These are phyloP conservation scores for Annulohypoxylon truncatum DNA, from an alignment of 2,329 filamentous ascomycete genomes.

Conservation along the genomic window DNA sequence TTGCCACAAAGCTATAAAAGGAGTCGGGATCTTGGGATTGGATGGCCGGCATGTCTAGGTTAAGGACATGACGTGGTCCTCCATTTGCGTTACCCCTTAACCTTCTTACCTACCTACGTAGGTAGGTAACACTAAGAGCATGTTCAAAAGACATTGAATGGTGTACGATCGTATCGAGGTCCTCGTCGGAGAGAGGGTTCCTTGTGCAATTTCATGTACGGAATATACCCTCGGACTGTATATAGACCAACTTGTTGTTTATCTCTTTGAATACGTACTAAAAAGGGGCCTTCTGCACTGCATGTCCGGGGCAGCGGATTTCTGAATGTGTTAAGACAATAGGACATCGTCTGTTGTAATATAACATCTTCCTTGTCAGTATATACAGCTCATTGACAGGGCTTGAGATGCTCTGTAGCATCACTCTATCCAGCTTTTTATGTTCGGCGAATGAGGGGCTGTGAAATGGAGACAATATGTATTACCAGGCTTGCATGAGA, in stretches of 20 bases:
- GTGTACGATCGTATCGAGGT: conserved; percentile 21
- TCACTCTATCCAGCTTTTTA: neutral
- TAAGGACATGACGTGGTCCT: conserved; percentile 6
- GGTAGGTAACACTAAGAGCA: neutral
- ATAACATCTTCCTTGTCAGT: neutral
- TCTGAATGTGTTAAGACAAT: neutral
- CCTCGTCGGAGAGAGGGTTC: conserved; percentile 8
- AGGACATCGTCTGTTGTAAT: neutral
- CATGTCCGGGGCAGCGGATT: neutral
- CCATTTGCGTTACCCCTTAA: neutral
- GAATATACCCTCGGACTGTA: conserved; percentile 38
- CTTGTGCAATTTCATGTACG: conserved; percentile 23
- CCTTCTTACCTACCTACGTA: neutral
- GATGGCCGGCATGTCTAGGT: conserved; percentile 14
- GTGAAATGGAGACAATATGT: neutral
- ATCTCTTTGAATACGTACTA: neutral
- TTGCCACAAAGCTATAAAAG: conserved; percentile 23
- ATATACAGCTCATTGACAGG: neutral
- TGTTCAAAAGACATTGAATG: conserved; percentile 19
- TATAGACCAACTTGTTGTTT: conserved; percentile 26
- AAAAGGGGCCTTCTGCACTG: conserved; percentile 3
- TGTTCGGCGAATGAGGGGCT: neutral
- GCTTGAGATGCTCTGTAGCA: neutral
- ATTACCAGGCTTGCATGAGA: neutral
- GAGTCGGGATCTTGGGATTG: conserved; percentile 27